phyloP scores from a whole-genome alignment of 768 basidiomycete species.

The Trametes cingulata region DNA sequence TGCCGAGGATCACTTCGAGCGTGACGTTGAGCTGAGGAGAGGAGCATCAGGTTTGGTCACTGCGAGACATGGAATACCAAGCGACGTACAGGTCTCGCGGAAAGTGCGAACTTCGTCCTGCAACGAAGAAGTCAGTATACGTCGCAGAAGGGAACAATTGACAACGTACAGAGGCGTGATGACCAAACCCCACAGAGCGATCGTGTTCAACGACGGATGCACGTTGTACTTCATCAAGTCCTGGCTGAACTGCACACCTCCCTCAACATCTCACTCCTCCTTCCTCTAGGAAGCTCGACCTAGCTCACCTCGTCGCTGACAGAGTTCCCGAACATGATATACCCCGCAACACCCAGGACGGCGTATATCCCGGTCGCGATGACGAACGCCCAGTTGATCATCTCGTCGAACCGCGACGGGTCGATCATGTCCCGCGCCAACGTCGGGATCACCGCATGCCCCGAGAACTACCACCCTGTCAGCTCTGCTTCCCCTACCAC shows the following conservation, averaged over 20 bases:
- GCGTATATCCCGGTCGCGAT: constrained; percentile 29
- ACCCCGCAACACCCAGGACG: constrained; percentile 57
- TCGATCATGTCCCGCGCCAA: constrained; percentile 88
- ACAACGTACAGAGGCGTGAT: constrained; percentile 65
- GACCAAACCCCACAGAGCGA: constrained; percentile 87
- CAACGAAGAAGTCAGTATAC: not conserved
- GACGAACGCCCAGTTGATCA: constrained; percentile 88
- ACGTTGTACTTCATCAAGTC: constrained; percentile 74
- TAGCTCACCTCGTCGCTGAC: constrained; percentile 77
- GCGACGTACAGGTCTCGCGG: constrained; percentile 71
- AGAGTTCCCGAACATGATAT: constrained; percentile 83
- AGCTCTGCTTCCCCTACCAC: not conserved
- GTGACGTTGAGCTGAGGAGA: constrained; percentile 70
- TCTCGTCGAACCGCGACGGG: constrained; percentile 74
- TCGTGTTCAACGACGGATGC: constrained; percentile 66
- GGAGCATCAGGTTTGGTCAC: not conserved
- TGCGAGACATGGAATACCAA: not conserved
- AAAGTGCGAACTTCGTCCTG: constrained; percentile 87
- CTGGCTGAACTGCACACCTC: constrained; percentile 64
- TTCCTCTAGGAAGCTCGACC: not conserved
- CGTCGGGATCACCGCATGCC: constrained; percentile 90
- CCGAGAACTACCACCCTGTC: constrained; percentile 62
- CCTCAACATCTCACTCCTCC: not conserved
- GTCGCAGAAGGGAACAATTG: too few relatives aligned
- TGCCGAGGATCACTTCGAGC: constrained; percentile 73